Percentiles rank a stretch among this genome's conserved stretches.
Evolutionary conservation across 2,329 filamentous ascomycete species (phyloP).

Genomic region (Fusarium brachygibbosum): DNA sequence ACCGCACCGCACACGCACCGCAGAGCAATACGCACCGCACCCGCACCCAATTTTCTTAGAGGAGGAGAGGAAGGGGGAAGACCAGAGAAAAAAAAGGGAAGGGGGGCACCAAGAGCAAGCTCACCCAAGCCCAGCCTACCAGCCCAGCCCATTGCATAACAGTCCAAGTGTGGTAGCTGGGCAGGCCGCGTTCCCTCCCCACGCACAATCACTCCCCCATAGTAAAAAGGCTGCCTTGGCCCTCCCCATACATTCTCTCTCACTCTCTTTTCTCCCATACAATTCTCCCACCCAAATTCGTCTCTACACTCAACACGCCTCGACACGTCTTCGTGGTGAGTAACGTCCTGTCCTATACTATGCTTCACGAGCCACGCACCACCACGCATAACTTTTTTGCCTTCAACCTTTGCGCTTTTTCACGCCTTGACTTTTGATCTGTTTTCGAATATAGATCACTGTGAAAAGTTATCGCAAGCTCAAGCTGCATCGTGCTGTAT

Average conservation of each 20-base stretch:
- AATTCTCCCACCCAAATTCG: slow-evolving; percentile 68
- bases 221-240: slow-evolving; percentile 73
- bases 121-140: slow-evolving; percentile 38
- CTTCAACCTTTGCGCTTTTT: slow-evolving; percentile 35
- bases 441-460: slow-evolving; percentile 38
- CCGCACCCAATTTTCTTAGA: slow-evolving; percentile 49
- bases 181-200: slow-evolving; percentile 52
- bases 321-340: slow-evolving; percentile 63
- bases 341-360: slow-evolving; percentile 56
- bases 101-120: slow-evolving; percentile 38
- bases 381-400: slow-evolving; percentile 56
- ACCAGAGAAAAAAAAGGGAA: slow-evolving; percentile 15
- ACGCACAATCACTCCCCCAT: slow-evolving; percentile 72
- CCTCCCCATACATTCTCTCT: slow-evolving; percentile 67
- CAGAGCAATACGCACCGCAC: slow-evolving; percentile 42
- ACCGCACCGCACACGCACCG: slow-evolving; percentile 17
- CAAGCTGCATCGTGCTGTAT: slow-evolving; percentile 34
- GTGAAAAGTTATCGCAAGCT: slow-evolving; percentile 42
- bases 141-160: slow-evolving; percentile 41
- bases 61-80: slow-evolving; percentile 22
- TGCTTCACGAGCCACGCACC: slow-evolving; percentile 48
- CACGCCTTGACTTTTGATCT: slow-evolving; percentile 32
- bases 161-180: slow-evolving; percentile 49
- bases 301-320: slow-evolving; percentile 59
- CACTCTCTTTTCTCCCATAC: slow-evolving; percentile 72